Conservation (phyloP, 352 stramenopile genomes). For the Phytophthora tubulina region DNA sequence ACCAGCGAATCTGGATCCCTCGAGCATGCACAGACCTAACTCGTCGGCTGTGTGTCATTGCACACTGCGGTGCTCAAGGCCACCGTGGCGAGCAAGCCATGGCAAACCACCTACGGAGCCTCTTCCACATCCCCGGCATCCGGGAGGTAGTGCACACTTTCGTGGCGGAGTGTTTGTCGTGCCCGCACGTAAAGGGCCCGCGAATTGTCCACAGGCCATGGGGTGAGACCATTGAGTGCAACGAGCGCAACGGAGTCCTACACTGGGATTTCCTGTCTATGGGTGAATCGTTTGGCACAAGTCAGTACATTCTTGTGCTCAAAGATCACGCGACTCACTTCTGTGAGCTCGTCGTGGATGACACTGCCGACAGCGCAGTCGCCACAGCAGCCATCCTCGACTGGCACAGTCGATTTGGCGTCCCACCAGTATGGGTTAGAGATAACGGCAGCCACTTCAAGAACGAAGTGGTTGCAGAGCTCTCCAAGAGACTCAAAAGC, state of each 20-base stretch:
- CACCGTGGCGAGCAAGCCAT: neutral
- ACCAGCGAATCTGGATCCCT: constrained; percentile 4
- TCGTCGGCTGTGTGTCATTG: constrained; percentile 1
- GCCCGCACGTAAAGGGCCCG: constrained; percentile 4
- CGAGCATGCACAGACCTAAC: neutral
- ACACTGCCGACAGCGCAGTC: constrained; percentile 13
- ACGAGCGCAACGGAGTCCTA: constrained; percentile 4
- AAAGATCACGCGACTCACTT: constrained; percentile 47
- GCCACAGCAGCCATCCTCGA: constrained; percentile 2
- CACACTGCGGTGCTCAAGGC: constrained; percentile 4
- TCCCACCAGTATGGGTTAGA: constrained; percentile 1
- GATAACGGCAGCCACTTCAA: constrained; percentile 12
- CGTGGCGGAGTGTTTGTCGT: neutral
- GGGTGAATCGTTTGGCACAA: neutral
- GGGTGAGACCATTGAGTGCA: constrained; percentile 18
- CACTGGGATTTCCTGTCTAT: constrained; percentile 10
- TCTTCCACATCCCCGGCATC: constrained; percentile 3
- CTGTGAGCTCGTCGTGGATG: constrained; percentile 33
- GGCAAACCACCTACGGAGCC: neutral
- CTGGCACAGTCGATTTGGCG: constrained; percentile 13
- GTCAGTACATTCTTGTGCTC: constrained; percentile 37
- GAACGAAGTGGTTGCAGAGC: constrained; percentile 4
- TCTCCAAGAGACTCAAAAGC: constrained; percentile 28
- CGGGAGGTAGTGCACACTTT: neutral
- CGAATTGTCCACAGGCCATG: constrained; percentile 1